Evolutionary conservation across 140 eudicot genomes (phyloP).

Genomic region (Anethum foeniculum): DNA sequence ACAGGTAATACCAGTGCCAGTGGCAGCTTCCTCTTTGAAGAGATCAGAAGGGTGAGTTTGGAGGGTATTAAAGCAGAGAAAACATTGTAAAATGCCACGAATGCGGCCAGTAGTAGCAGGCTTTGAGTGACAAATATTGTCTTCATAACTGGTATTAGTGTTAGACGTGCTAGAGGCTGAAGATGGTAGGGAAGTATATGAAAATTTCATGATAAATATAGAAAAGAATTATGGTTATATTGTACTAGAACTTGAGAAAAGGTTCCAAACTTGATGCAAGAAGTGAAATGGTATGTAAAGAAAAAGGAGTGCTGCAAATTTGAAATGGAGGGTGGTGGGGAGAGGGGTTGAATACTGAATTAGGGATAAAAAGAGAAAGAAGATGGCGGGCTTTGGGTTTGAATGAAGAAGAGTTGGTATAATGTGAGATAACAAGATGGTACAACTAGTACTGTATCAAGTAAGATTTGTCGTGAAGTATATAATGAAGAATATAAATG

Average conservation of each 20-base stretch:
- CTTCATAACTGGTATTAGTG: constrained; percentile 10
- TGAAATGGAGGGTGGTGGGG: constrained; percentile 11
- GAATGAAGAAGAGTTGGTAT: constrained; percentile 18
- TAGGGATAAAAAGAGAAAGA: not conserved
- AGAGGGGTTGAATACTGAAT: not conserved
- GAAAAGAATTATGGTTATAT: not conserved
- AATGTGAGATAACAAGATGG: not conserved
- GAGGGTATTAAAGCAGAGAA: constrained; percentile 40
- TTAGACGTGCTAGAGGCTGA: constrained; percentile 22
- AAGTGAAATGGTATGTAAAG: not conserved
- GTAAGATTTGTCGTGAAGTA: not conserved
- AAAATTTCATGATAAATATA: constrained; percentile 32
- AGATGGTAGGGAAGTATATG: constrained; percentile 23
- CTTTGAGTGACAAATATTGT: constrained; percentile 13
- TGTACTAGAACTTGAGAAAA: not conserved
- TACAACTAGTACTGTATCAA: not conserved
- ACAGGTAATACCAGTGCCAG: not conserved
- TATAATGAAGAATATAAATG: no score
- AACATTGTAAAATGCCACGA: constrained; percentile 37
- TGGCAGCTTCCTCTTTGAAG: constrained; percentile 7
- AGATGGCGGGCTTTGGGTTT: constrained; percentile 61
- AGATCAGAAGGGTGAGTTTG: constrained; percentile 38
- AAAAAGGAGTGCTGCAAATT: not conserved
- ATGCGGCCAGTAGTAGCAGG: constrained; percentile 28
- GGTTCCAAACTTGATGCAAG: not conserved